phyloP scores from a whole-genome alignment of 225 moss, liverwort and hornwort genomes.

The Takakia lepidozioides region DNA sequence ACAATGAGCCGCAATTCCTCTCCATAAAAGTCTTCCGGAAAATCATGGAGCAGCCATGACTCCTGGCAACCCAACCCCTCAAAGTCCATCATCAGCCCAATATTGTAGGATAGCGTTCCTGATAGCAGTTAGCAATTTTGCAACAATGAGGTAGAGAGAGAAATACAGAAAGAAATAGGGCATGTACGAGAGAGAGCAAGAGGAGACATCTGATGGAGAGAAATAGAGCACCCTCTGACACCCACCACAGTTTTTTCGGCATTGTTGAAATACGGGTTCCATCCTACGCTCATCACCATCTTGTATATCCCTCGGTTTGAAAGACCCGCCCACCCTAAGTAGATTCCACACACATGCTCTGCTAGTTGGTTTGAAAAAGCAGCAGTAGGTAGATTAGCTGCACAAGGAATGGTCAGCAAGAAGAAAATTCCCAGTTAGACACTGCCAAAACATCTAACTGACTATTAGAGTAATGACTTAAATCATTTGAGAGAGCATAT shows the following conservation, averaged over 20 bases:
- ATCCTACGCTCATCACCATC: slow-evolving; percentile 91
- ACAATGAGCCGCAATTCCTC: slow-evolving; percentile 70
- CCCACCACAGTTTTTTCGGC: slow-evolving; percentile 65
- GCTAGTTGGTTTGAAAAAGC: slow-evolving; percentile 53
- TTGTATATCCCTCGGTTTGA: slow-evolving; percentile 58
- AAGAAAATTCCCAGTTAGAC: too few relatives aligned
- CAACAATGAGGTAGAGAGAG: too few relatives aligned
- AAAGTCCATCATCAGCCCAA: too few relatives aligned
- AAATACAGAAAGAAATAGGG: too few relatives aligned
- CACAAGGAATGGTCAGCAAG: too few relatives aligned
- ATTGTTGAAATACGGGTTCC: slow-evolving; percentile 67
- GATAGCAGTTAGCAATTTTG: too few relatives aligned
- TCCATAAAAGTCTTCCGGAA: slow-evolving; percentile 76
- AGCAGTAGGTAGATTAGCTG: slow-evolving; percentile 65
- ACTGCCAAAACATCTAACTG: too few relatives aligned
- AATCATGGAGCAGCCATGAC: slow-evolving; percentile 72
- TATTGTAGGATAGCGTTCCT: too few relatives aligned
- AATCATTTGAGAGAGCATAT: too few relatives aligned
- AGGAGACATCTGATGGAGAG: neutral
- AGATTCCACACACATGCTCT: slow-evolving; percentile 70
- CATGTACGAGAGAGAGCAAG: too few relatives aligned
- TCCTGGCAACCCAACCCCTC: slow-evolving; percentile 23
- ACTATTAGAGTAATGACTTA: too few relatives aligned
- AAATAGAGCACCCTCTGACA: neutral
- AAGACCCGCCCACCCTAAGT: slow-evolving; percentile 80